Evolutionary conservation across 441 rosid genomes (phyloP).

Genomic region (Euphorbia corollata): DNA sequence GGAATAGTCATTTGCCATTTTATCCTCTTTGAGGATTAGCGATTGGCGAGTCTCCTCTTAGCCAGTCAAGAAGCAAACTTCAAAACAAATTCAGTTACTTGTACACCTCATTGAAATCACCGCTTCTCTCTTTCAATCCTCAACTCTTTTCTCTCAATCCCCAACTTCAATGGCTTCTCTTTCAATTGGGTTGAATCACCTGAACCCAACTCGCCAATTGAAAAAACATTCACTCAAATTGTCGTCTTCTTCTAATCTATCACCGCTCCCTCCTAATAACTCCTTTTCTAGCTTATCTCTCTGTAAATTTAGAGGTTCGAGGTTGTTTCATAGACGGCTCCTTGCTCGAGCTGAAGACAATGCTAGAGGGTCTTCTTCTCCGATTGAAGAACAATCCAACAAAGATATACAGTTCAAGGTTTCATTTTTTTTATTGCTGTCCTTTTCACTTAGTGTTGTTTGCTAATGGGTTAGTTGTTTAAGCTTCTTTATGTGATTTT

Average conservation of each 20-base stretch:
- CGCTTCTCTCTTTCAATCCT: slow-evolving; percentile 8
- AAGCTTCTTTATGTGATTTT: background rate
- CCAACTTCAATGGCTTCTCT: slow-evolving; percentile 47
- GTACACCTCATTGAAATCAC: background rate
- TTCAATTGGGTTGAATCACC: slow-evolving; percentile 33
- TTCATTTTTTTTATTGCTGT: background rate
- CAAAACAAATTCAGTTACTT: background rate
- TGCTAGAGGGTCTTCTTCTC: slow-evolving; percentile 41
- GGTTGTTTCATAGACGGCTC: slow-evolving; percentile 34
- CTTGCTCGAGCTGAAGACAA: slow-evolving; percentile 71
- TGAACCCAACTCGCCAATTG: slow-evolving; percentile 28
- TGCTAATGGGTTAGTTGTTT: background rate
- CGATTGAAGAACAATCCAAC: slow-evolving; percentile 30
- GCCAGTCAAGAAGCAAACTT: background rate
- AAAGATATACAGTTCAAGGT: slow-evolving; percentile 45
- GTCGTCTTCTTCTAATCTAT: slow-evolving; percentile 19
- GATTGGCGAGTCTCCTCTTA: background rate
- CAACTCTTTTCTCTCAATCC: background rate
- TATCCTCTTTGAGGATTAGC: background rate
- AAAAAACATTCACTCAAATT: slow-evolving; percentile 26
- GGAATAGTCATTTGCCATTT: no score
- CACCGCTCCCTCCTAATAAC: slow-evolving; percentile 25
- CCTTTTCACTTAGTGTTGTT: slow-evolving; percentile 10
- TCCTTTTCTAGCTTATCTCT: slow-evolving; percentile 26
- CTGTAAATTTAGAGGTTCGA: slow-evolving; percentile 33